Base-by-base conservation (phyloP, 2,329 filamentous ascomycete species). In the Trichoderma guizhouense region DNA sequence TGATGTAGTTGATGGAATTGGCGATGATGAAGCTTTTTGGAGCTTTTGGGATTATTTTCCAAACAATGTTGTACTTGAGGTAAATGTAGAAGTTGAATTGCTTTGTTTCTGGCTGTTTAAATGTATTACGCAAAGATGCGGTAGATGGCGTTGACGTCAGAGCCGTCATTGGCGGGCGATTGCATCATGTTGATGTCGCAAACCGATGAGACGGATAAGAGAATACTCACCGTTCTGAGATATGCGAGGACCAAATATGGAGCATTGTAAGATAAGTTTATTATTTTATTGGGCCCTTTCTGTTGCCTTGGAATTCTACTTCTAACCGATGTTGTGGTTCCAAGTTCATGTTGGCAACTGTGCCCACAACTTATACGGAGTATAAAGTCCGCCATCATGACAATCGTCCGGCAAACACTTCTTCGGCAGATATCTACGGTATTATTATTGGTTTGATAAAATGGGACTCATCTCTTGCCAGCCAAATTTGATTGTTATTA, bases 131-230 rank as follows among this genome's bases (percentile, higher is more conserved):
- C n/a, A 36, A 30, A 28, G 39, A 28, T n/a, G 67, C 24, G 21
- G 58, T 34, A 30, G 47, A n/a, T 66, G 61, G 34, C 69, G 55
- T 65, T 72, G 71, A 72, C 71, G 71, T 72, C 71, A 72, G 71
- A 28, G 51, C 60, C 39, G 32, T 64, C 53, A 69, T 53, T 21
- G 57, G 36, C 30, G 32, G 14, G n/a, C 39, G 47, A 72, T 72
- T 72, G 66, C 71, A 72, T 72, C 71, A 72, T 60, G 60, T 69
- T 72, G 71, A 72, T 69, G 71, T 66, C 71, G 61, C 58, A 32
- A 12, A n/a, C 34, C 12, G 62, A 71, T 65, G 30, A 71, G 51
- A 58, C 39, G 58, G 28, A 51, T 30, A 55, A 63, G 26, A 18
- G 3, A 8, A 18, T 53, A n/a, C 28, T 9, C 18, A 43, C 15